These are phyloP conservation scores for Besnoitia besnoiti DNA, from an alignment of 169 alveolate species.

Conservation along the genomic window DNA sequence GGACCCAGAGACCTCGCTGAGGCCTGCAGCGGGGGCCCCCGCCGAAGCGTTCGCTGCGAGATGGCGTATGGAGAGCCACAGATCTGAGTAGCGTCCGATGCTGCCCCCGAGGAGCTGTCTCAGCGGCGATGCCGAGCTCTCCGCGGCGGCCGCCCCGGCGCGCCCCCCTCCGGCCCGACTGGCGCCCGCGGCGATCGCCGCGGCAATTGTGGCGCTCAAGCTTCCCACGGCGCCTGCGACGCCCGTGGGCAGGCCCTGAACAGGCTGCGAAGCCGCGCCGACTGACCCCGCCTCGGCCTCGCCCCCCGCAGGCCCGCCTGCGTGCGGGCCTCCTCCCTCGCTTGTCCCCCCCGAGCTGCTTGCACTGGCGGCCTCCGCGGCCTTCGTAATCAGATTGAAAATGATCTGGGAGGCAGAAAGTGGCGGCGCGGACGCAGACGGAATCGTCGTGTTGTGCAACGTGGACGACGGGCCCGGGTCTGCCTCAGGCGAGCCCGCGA, in stretches of 20 bases:
- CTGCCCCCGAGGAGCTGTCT: background rate
- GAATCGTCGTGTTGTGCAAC: background rate
- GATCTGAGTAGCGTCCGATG: constrained; percentile 26
- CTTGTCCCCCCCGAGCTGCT: too few relatives aligned
- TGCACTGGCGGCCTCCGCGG: constrained; percentile 3
- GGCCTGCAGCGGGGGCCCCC: background rate
- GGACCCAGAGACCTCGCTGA: background rate
- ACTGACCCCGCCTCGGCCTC: too few relatives aligned
- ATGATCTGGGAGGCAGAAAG: constrained; percentile 7
- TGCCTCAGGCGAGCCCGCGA: background rate
- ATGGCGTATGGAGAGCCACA: constrained; percentile 29
- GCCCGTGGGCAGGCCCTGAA: background rate
- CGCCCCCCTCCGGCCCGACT: background rate
- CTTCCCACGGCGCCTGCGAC: background rate
- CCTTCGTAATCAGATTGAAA: background rate
- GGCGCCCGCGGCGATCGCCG: background rate
- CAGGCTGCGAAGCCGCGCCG: background rate
- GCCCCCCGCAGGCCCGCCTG: background rate
- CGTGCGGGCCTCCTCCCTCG: background rate
- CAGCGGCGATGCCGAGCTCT: background rate
- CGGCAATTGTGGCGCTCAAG: background rate
- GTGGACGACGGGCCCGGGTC: background rate
- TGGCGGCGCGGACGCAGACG: background rate
- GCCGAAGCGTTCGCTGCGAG: background rate
- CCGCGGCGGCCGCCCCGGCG: background rate